phyloP scores from a whole-genome alignment of 345 rosid genomes.

The Heritiera fomes region DNA sequence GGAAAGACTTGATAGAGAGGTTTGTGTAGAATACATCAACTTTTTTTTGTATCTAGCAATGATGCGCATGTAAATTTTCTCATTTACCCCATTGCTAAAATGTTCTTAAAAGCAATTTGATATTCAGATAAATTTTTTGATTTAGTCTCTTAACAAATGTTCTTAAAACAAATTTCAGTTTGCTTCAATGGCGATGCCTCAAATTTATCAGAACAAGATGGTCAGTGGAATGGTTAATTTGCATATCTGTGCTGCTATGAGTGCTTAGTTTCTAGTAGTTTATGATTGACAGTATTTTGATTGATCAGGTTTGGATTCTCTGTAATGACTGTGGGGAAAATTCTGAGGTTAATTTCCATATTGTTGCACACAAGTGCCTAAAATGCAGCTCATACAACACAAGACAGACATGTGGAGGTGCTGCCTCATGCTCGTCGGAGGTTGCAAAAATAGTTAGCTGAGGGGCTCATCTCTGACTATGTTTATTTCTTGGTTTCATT shows the following conservation, averaged over 20 bases:
- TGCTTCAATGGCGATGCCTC: conserved; percentile 57
- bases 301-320: conserved; percentile 59
- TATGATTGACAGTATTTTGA: not conserved
- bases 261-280: not conserved
- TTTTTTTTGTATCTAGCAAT: not conserved
- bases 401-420: conserved; percentile 38
- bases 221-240: not conserved
- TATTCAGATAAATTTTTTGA: conserved; percentile 10
- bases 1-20: conserved; percentile 53
- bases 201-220: not conserved
- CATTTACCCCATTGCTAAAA: not conserved
- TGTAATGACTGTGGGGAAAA: conserved; percentile 63
- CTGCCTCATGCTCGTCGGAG: conserved; percentile 23
- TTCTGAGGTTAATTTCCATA: conserved; percentile 45
- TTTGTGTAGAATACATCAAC: conserved; percentile 4
- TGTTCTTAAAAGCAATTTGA: conserved; percentile 21
- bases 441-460: conserved; percentile 14
- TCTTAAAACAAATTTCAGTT: conserved; percentile 34
- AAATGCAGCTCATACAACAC: conserved; percentile 65
- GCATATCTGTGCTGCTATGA: not conserved
- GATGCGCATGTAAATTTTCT: not conserved
- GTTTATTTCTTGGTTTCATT: not conserved
- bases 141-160: not conserved
- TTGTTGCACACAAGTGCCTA: conserved; percentile 48
- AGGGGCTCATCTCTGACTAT: not conserved